A percentile compares a stretch with the other conserved stretches of the same genome.
These are phyloP conservation scores for Tubosaeta brunneosetosa DNA, from an alignment of 768 basidiomycete species.

Conservation along the genomic window DNA sequence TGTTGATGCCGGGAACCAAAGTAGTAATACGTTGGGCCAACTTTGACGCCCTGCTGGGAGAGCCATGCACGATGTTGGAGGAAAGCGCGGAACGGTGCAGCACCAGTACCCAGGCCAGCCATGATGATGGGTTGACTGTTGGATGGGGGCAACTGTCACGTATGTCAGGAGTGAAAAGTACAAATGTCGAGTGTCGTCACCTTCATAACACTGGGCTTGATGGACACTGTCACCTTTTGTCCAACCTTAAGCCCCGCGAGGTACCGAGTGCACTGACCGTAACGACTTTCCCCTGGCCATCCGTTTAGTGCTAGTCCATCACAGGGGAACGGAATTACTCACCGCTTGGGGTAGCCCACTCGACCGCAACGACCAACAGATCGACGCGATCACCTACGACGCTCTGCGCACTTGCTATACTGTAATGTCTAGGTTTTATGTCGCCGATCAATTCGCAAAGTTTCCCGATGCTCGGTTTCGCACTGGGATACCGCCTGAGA, in stretches of 20 bases:
- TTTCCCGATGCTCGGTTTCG: conserved; percentile 76
- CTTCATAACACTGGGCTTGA: conserved; percentile 99
- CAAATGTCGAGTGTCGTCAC: conserved; percentile 35
- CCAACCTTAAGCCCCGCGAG: conserved; percentile 79
- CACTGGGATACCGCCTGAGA: conserved; percentile 68
- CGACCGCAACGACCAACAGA: conserved; percentile 91
- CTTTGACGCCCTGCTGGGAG: conserved; percentile 63
- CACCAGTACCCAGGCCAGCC: conserved; percentile 97
- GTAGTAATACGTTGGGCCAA: conserved; percentile 96
- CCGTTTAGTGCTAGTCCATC: conserved; percentile 3
- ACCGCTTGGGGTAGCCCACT: conserved; percentile 88
- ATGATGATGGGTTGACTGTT: conserved; percentile 91
- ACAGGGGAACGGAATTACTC: conserved; percentile 19
- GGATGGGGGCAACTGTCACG: conserved; percentile 69
- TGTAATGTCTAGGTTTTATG: conserved; percentile 97
- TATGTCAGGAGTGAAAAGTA: conserved; percentile 6
- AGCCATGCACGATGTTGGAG: conserved; percentile 92
- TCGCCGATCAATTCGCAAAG: conserved; percentile 89
- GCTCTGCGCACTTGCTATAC: conserved; percentile 93
- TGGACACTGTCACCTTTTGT: conserved; percentile 92
- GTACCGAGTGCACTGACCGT: conserved; percentile 96
- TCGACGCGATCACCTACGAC: conserved; percentile 95
- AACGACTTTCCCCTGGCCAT: conserved; percentile 61
- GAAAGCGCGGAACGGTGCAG: conserved; percentile 99
- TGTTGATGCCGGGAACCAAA: conserved; percentile 96